These are phyloP conservation scores for Colletotrichum brevisporum DNA, from an alignment of 2,329 filamentous ascomycete species.

Conservation along the genomic window DNA sequence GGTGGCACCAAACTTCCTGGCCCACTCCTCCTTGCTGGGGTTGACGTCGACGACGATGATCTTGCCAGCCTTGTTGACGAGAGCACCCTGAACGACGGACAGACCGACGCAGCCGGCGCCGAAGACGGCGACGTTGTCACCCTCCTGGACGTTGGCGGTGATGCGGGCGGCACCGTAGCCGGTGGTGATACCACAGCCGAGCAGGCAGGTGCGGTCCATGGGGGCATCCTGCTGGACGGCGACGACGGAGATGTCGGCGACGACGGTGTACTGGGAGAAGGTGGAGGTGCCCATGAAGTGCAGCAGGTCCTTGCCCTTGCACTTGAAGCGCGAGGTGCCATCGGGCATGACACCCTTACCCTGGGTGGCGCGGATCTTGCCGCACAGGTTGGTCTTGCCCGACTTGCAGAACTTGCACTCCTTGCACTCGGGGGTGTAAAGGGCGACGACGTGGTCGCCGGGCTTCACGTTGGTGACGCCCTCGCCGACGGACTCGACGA, in stretches of 20 bases:
- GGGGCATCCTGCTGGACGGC: slow-evolving; percentile 90
- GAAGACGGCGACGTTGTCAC: slow-evolving; percentile 91
- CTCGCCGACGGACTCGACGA: slow-evolving; percentile 94
- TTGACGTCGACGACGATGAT: slow-evolving; percentile 86
- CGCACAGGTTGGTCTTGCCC: slow-evolving; percentile 98
- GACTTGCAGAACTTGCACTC: slow-evolving; percentile 99
- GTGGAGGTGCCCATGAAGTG: slow-evolving; percentile 99
- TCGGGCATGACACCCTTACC: slow-evolving; percentile 98
- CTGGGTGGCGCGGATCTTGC: slow-evolving; percentile 96
- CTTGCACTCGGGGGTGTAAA: slow-evolving; percentile 95
- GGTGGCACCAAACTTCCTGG: slow-evolving; percentile 94
- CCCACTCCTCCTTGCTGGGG: slow-evolving; percentile 90
- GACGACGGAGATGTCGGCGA: slow-evolving; percentile 98
- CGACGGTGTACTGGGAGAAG: slow-evolving; percentile 98
- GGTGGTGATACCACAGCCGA: slow-evolving; percentile 98
- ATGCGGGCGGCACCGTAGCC: slow-evolving; percentile 96
- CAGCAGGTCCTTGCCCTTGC: slow-evolving; percentile 93
- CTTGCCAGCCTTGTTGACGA: slow-evolving; percentile 83
- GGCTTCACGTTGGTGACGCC: slow-evolving; percentile 95
- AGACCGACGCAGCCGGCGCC: slow-evolving; percentile 96
- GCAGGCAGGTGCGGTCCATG: slow-evolving; percentile 95
- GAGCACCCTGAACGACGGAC: slow-evolving; percentile 93
- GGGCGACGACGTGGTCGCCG: slow-evolving; percentile 90
- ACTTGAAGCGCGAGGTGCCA: slow-evolving; percentile 93
- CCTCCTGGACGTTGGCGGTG: slow-evolving; percentile 92